Base-by-base conservation (phyloP, 257 asterid species). In the Forsythia viridissima region DNA sequence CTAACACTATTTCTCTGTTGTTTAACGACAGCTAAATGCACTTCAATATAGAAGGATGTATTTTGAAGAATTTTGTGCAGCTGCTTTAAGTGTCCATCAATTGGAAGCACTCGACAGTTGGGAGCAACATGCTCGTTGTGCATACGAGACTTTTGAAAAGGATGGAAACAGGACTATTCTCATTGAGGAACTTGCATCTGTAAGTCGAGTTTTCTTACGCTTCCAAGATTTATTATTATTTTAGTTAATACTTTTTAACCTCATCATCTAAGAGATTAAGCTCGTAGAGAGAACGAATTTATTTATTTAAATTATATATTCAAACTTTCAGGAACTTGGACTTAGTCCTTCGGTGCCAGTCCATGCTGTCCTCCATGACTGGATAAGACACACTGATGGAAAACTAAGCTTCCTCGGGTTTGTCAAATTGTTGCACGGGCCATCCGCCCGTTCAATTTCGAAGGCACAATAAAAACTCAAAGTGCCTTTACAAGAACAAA, bases 111-210 rank as follows among this genome's bases (percentile, higher is more conserved):
- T 82, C 6, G 89, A 86, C 46, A 80, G 73, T 4, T 92, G 97
- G 96, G 96, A 92, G 78, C 86, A 88, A 80, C 91, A 88, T 6
- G 87, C 89, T 66, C 87, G 84, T 42, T 81, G 82, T 71, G 97
- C 96, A 38, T 91, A 87, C 63, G 97, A 88, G 51, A 75, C 86
- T 38, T 92, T 92, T 38, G 94, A 92, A 65, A 84, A 85, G 79
- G 88, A 88, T 43, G 97, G 97, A 77, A 91, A 91, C 76, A 82
- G 93, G 72, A 90, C 86, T 44, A 91, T 92, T 55, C 80, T 91
- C 72, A 88, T 92, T 16, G 90, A 92, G 82, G 97, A 92, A 86
- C 86, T 92, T 48, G 94, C 92, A 70, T 91, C 97, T 5, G 97
- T 92, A 83, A 88, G 90, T 80, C 57, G 43, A 42, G 20, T 16